Evolutionary conservation across 2,329 filamentous ascomycete species (phyloP).

Genomic region (Tolypocladium pustulatum): DNA sequence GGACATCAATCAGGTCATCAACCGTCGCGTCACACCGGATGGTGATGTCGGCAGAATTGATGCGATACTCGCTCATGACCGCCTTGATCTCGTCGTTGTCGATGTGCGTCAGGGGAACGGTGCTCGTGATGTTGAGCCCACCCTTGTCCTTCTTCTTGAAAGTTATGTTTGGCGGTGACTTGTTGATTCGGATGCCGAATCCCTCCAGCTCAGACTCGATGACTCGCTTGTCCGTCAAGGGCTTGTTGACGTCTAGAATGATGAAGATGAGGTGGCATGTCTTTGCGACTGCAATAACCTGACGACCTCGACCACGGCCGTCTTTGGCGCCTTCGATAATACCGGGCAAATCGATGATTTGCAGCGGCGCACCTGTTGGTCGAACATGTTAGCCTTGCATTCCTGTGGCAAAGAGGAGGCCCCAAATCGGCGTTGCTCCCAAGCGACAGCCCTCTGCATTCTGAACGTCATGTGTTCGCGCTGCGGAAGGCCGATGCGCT

Average conservation of each 20-base stretch:
- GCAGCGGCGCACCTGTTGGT: slow-evolving; percentile 66
- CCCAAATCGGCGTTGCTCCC: not conserved
- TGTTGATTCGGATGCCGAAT: slow-evolving; percentile 97
- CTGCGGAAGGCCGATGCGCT: not conserved
- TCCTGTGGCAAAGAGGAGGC: not conserved
- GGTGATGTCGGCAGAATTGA: slow-evolving; percentile 91
- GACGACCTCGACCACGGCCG: slow-evolving; percentile 90
- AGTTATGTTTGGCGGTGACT: slow-evolving; percentile 93
- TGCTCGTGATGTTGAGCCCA: slow-evolving; percentile 91
- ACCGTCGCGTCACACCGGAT: slow-evolving; percentile 97
- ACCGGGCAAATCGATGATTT: slow-evolving; percentile 96
- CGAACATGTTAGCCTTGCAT: slow-evolving; percentile 1
- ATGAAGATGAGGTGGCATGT: slow-evolving; percentile 99
- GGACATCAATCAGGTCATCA: slow-evolving; percentile 90
- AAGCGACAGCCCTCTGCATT: not conserved
- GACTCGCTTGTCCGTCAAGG: slow-evolving; percentile 88
- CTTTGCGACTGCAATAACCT: slow-evolving; percentile 98
- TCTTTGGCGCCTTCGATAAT: slow-evolving; percentile 99
- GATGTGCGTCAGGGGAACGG: slow-evolving; percentile 83
- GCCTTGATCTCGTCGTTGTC: slow-evolving; percentile 95
- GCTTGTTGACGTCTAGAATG: slow-evolving; percentile 96
- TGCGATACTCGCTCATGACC: slow-evolving; percentile 94
- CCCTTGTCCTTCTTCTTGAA: slow-evolving; percentile 99
- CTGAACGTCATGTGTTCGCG: not conserved
- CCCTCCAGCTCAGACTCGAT: slow-evolving; percentile 94